Evolutionary conservation across 2,329 filamentous ascomycete genomes (phyloP).

Genomic region (Chalaropsis ovoidea): DNA sequence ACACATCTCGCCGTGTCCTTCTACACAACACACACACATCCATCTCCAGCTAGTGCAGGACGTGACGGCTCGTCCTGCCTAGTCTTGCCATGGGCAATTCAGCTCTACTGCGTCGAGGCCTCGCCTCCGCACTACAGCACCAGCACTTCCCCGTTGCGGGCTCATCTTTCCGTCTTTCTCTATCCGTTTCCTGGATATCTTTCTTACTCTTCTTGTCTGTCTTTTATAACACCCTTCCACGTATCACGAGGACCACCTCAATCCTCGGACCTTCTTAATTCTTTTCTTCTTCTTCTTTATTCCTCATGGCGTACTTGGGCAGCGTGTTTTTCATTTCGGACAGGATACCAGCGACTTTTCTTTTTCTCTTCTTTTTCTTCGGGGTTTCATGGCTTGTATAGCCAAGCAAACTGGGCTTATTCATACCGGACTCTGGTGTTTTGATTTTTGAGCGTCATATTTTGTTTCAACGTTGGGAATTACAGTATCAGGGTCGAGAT

Average conservation of each 20-base stretch:
- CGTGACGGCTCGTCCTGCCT: slow-evolving; percentile 9
- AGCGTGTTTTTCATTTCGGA: slow-evolving; percentile 13
- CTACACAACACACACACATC: not conserved
- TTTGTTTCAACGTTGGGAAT: slow-evolving; percentile 15
- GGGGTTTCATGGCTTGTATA: slow-evolving; percentile 3
- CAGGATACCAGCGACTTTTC: slow-evolving; percentile 9
- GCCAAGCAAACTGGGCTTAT: not conserved
- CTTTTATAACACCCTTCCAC: slow-evolving; percentile 17
- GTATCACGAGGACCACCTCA: not conserved
- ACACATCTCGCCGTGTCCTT: not conserved
- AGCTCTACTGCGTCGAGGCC: slow-evolving; percentile 11
- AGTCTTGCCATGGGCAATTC: not conserved
- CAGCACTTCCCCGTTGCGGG: slow-evolving; percentile 6
- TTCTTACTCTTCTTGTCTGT: slow-evolving; percentile 11
- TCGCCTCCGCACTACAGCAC: slow-evolving; percentile 12
- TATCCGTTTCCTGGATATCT: not conserved
- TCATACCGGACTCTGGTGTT: slow-evolving; percentile 6
- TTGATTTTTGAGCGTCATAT: slow-evolving; percentile 10
- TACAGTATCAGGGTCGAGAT: slow-evolving; percentile 10
- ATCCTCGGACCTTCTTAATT: slow-evolving; percentile 10
- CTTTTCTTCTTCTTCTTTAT: not conserved
- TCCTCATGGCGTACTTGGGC: slow-evolving; percentile 15
- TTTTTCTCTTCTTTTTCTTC: slow-evolving; percentile 13
- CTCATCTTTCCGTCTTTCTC: not conserved
- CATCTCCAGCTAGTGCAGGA: not conserved